Conservation (phyloP, 768 basidiomycete species). For the Tremella yokohamensis region DNA sequence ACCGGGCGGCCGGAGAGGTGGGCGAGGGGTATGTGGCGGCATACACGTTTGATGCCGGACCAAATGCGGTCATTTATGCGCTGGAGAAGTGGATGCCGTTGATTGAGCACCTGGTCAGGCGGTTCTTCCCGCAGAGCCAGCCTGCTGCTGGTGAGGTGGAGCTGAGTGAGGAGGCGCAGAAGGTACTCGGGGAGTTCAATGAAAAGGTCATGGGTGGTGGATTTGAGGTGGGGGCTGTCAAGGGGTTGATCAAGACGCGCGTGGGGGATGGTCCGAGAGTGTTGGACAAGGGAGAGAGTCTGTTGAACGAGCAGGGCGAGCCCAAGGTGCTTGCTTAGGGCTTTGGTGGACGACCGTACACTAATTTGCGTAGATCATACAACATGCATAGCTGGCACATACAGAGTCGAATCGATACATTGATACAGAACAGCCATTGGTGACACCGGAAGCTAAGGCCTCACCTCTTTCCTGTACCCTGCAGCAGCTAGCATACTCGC, state of each 20-base stretch:
- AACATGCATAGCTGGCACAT: too few relatives aligned
- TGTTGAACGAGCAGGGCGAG: constrained; percentile 56
- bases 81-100: constrained; percentile 69
- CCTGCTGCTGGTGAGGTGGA: constrained; percentile 62
- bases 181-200: constrained; percentile 61
- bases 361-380: too few relatives aligned
- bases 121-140: constrained; percentile 84
- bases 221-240: constrained; percentile 73
- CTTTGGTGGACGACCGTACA: too few relatives aligned
- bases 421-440: too few relatives aligned
- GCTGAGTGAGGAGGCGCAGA: constrained; percentile 58
- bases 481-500: too few relatives aligned
- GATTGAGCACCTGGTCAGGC: constrained; percentile 69
- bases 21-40: constrained; percentile 62
- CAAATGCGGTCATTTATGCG: constrained; percentile 96
- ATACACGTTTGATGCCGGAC: constrained; percentile 98
- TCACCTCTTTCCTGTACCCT: too few relatives aligned
- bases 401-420: too few relatives aligned
- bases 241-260: constrained; percentile 82
- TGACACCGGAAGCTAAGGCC: too few relatives aligned
- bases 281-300: constrained; percentile 60
- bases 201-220: constrained; percentile 60
- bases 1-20: constrained; percentile 66
- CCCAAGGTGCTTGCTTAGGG: too few relatives aligned
- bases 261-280: constrained; percentile 85